Evolutionary conservation across 2,329 filamentous ascomycete genomes (phyloP).

Genomic region (Diaporthe sp.): DNA sequence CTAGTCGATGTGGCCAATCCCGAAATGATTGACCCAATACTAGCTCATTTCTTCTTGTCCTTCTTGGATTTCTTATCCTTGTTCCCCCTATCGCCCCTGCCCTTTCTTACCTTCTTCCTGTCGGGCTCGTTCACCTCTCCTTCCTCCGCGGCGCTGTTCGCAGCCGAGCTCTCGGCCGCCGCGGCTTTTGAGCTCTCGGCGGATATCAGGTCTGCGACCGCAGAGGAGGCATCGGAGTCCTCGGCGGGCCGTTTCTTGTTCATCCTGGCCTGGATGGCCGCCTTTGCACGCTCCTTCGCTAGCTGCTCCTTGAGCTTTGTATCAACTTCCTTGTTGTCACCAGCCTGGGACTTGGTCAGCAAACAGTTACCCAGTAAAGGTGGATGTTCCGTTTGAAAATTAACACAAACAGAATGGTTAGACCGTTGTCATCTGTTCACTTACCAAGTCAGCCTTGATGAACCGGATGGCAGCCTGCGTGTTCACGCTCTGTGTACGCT

Average conservation of each 20-base stretch:
- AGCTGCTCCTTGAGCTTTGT: conserved; percentile 68
- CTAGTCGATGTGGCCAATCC: not conserved
- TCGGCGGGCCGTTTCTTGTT: conserved; percentile 54
- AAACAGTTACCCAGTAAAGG: not conserved
- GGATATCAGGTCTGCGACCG: conserved; percentile 27
- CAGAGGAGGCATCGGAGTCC: conserved; percentile 38
- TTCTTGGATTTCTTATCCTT: conserved; percentile 50
- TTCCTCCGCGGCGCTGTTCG: conserved; percentile 35
- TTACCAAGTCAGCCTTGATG: conserved; percentile 83
- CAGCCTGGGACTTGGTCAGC: conserved; percentile 49
- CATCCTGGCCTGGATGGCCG: conserved; percentile 52
- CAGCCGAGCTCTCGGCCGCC: conserved; percentile 26
- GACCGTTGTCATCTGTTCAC: conserved; percentile 45
- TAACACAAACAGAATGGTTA: not conserved
- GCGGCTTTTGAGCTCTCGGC: conserved; percentile 45
- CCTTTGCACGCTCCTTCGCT: conserved; percentile 68
- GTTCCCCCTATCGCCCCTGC: conserved; percentile 51
- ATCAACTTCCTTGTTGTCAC: conserved; percentile 66
- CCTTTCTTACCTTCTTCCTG: conserved; percentile 63
- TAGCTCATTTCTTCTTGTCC: conserved; percentile 42
- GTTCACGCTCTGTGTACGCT: conserved; percentile 71
- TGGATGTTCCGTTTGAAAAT: not conserved
- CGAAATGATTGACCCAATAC: not conserved
- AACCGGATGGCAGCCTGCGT: conserved; percentile 85
- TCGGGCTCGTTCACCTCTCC: conserved; percentile 54